Conservation (phyloP, 495 filamentous ascomycete species). For the Aspergillus asperescens region DNA sequence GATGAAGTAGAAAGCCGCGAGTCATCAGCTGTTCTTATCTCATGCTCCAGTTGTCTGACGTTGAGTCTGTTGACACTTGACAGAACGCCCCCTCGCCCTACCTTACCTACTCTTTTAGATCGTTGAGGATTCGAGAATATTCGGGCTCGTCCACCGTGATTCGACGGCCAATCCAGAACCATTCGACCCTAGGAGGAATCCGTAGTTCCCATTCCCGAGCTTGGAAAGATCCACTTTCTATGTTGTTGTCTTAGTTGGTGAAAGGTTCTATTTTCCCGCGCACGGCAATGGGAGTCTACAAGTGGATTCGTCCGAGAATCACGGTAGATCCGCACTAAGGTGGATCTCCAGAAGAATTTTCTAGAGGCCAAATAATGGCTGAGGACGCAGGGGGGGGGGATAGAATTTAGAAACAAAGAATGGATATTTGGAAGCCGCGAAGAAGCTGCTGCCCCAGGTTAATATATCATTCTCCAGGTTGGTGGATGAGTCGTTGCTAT, state of each 20-base stretch:
- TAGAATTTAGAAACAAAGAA: background rate
- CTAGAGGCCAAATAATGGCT: background rate
- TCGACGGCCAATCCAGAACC: constrained; percentile 7
- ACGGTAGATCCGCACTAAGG: background rate
- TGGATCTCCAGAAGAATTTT: constrained; percentile 2
- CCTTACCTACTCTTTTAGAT: background rate
- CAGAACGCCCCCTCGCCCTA: background rate
- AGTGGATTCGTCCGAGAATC: constrained; percentile 6
- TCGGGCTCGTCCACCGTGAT: background rate
- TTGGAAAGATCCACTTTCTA: background rate
- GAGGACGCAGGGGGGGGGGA: background rate
- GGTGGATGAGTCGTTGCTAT: background rate
- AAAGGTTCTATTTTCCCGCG: background rate
- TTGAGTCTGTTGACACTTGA: background rate
- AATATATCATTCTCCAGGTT: background rate
- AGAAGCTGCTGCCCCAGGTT: background rate
- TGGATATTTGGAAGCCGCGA: background rate
- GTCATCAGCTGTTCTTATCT: background rate
- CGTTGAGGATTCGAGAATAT: background rate
- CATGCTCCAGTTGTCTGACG: background rate
- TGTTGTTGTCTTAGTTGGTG: too few relatives aligned
- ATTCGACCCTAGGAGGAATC: too few relatives aligned
- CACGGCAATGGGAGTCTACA: background rate
- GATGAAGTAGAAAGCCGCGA: background rate
- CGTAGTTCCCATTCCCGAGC: too few relatives aligned